Percentiles rank a stretch among this genome's conserved stretches.
Conservation (phyloP, 1,139 yeast species). For the Casaregolazyma suthepensis region DNA sequence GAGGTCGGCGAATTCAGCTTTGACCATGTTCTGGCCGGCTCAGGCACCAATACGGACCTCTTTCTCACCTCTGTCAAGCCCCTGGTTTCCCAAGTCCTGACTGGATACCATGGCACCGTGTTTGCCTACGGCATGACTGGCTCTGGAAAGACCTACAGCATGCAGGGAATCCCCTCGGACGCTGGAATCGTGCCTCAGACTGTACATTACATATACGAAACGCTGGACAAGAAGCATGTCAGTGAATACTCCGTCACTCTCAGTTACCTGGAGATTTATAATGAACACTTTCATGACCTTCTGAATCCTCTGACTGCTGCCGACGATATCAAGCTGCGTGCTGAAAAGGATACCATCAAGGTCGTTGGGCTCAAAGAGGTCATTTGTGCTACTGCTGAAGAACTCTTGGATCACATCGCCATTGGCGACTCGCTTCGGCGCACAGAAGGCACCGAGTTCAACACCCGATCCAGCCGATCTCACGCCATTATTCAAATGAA, state of each 20-base stretch:
- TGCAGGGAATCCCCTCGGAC: slow-evolving; percentile 65
- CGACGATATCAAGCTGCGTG: slow-evolving; percentile 50
- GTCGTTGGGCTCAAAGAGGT: slow-evolving; percentile 72
- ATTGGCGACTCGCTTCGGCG: slow-evolving; percentile 73
- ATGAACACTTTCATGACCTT: slow-evolving; percentile 77
- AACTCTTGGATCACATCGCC: slow-evolving; percentile 73
- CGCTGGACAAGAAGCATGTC: neutral
- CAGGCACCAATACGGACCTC: slow-evolving; percentile 49
- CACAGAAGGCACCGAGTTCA: slow-evolving; percentile 84
- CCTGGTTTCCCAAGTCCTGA: slow-evolving; percentile 59
- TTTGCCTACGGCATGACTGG: slow-evolving; percentile 97
- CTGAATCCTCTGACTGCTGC: slow-evolving; percentile 32
- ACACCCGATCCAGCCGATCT: slow-evolving; percentile 77
- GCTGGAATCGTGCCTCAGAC: slow-evolving; percentile 79
- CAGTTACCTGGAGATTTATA: slow-evolving; percentile 84
- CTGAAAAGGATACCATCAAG: slow-evolving; percentile 61
- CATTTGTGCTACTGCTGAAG: slow-evolving; percentile 54
- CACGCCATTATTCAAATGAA: slow-evolving; percentile 83
- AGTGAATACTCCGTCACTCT: slow-evolving; percentile 45
- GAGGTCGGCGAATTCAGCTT: slow-evolving; percentile 40
- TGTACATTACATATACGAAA: slow-evolving; percentile 55
- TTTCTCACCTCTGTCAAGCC: slow-evolving; percentile 57
- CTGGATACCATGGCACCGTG: slow-evolving; percentile 82
- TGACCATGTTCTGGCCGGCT: slow-evolving; percentile 63
- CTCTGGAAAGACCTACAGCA: slow-evolving; percentile 87